These are phyloP conservation scores for Balakata baccata DNA, from an alignment of 345 rosid species.

Conservation along the genomic window DNA sequence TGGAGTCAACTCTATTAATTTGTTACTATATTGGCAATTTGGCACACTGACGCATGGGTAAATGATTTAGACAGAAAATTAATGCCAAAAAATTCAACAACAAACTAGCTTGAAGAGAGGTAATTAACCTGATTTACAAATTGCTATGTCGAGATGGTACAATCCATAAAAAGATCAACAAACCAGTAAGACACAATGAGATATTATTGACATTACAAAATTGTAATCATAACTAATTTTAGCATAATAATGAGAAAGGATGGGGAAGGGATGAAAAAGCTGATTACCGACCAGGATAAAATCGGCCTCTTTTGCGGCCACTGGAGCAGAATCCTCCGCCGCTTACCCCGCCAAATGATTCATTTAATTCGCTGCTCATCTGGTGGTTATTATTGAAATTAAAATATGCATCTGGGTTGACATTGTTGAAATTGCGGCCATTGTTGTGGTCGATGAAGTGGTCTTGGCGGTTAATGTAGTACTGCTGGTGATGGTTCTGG, in stretches of 20 bases:
- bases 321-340: conserved; percentile 24
- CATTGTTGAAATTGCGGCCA: conserved; percentile 28
- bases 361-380: conserved; percentile 31
- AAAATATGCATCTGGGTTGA: conserved; percentile 30
- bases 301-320: conserved; percentile 48
- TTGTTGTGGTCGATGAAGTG: conserved; percentile 18
- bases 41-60: too few species aligned
- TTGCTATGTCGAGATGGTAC: too few species aligned
- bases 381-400: conserved; percentile 30
- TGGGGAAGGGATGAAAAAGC: neutral
- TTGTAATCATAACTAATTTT: neutral
- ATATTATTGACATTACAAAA: neutral
- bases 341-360: conserved; percentile 24
- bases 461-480: neutral
- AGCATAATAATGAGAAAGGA: neutral
- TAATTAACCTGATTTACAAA: too few species aligned
- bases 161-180: neutral
- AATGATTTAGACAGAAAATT: too few species aligned
- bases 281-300: conserved; percentile 21
- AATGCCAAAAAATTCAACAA: too few species aligned
- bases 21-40: too few species aligned
- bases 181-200: neutral
- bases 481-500: neutral
- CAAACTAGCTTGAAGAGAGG: too few species aligned
- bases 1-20: too few species aligned